phyloP scores from a whole-genome alignment of 1,284 basidiomycete species.

The Ceratobasidium sp. region DNA sequence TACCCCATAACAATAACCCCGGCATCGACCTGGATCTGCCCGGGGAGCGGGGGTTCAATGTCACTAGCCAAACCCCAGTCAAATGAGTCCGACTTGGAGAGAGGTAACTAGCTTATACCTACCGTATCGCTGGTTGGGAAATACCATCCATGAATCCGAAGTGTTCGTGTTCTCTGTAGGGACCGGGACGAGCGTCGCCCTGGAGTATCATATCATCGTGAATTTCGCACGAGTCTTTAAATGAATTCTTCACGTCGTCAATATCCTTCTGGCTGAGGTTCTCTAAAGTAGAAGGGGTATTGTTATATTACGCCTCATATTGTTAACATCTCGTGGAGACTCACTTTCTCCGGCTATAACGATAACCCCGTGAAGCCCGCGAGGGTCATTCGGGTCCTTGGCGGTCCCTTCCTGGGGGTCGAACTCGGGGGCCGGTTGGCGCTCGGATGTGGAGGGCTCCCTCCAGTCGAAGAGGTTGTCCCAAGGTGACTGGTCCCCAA shows the following conservation, averaged over 20 bases:
- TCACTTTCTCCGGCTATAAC: constrained; percentile 31
- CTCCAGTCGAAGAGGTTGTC: constrained; percentile 17
- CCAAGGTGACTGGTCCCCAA: constrained; percentile 28
- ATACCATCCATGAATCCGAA: constrained; percentile 41
- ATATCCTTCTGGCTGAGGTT: too few relatives aligned
- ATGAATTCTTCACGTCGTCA: too few relatives aligned
- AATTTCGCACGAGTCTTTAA: too few relatives aligned
- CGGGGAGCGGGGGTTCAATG: background rate
- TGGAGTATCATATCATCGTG: too few relatives aligned
- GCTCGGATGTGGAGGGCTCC: background rate
- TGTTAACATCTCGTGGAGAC: background rate
- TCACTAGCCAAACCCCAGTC: constrained; percentile 2
- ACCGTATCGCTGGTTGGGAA: constrained; percentile 40
- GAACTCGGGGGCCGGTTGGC: too few relatives aligned
- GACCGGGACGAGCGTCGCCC: constrained; percentile 15
- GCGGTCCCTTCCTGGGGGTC: too few relatives aligned
- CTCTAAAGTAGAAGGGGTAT: too few relatives aligned
- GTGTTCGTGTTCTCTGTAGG: constrained; percentile 36
- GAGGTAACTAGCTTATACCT: background rate
- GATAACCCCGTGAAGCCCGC: constrained; percentile 41
- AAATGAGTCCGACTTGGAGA: too few relatives aligned
- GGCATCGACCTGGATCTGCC: constrained; percentile 22
- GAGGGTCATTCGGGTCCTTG: too few relatives aligned
- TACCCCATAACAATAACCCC: constrained; percentile 40
- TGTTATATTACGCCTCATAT: background rate